Evolutionary conservation across 257 asterid species (phyloP).

Genomic region (Ilex aquifolium): DNA sequence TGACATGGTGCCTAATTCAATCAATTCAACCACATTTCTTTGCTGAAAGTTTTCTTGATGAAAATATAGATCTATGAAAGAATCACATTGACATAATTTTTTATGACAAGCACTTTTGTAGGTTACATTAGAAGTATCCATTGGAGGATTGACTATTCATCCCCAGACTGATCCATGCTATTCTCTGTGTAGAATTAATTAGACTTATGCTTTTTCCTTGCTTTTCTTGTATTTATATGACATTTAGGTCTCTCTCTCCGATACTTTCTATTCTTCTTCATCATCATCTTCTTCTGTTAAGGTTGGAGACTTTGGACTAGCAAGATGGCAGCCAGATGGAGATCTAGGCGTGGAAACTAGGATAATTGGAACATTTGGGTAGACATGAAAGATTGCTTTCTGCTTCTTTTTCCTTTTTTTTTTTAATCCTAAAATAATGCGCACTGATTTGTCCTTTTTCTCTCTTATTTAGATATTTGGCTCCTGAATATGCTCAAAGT

Average conservation of each 20-base stretch:
- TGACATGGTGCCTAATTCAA: no score
- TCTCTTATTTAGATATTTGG: conserved; percentile 40
- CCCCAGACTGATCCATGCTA: no score
- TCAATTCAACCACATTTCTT: no score
- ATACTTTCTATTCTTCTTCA: background rate
- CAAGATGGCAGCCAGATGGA: conserved; percentile 67
- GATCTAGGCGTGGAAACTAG: conserved; percentile 48
- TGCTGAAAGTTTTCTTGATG: no score
- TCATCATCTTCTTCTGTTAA: conserved; percentile 10
- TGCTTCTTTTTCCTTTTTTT: background rate
- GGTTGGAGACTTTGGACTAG: conserved; percentile 95
- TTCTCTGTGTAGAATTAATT: no score
- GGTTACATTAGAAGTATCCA: no score
- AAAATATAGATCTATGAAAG: no score
- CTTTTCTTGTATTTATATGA: background rate
- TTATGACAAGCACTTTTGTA: no score
- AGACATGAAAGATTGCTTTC: background rate
- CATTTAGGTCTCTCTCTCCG: background rate
- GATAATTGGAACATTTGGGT: conserved; percentile 86
- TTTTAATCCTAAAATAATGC: background rate
- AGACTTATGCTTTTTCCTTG: background rate
- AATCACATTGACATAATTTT: no score
- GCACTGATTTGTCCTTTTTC: background rate
- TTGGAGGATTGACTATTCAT: no score
- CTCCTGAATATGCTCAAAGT: conserved; percentile 87